These are phyloP conservation scores for Phyllosticta ampelicida DNA, from an alignment of 2,329 filamentous ascomycete species.

Conservation along the genomic window DNA sequence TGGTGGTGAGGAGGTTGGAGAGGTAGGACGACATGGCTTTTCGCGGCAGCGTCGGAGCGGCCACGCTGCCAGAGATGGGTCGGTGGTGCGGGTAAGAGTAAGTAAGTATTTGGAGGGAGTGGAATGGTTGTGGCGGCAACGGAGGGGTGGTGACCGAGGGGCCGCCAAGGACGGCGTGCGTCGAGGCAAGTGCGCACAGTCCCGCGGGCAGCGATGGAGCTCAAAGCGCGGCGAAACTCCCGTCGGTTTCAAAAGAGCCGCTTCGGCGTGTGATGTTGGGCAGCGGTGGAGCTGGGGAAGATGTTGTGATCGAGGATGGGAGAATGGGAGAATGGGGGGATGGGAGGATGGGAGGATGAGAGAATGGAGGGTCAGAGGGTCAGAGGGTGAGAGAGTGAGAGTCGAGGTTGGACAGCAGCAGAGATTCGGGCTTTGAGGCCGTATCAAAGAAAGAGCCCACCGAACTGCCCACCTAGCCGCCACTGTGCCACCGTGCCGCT, in stretches of 20 bases:
- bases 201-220: background rate
- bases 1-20: slow-evolving; percentile 54
- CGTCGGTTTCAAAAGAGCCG: background rate
- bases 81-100: background rate
- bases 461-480: background rate
- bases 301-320: background rate
- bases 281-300: background rate
- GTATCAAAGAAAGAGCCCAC: background rate
- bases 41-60: background rate
- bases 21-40: slow-evolving; percentile 60
- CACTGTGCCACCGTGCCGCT: no score
- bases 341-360: no score
- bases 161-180: background rate
- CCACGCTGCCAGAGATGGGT: background rate
- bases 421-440: background rate
- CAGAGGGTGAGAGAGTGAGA: background rate
- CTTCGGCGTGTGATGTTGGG: background rate
- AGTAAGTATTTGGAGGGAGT: background rate
- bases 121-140: background rate
- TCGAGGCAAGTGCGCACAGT: background rate
- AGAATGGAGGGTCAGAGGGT: no score
- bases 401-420: background rate
- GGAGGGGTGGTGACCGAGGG: background rate
- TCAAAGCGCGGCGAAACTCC: background rate
- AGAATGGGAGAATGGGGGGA: no score